A percentile compares a stretch with the other conserved stretches of the same genome.
Conservation (phyloP, 1,139 yeast species). For the Candida sp. region DNA sequence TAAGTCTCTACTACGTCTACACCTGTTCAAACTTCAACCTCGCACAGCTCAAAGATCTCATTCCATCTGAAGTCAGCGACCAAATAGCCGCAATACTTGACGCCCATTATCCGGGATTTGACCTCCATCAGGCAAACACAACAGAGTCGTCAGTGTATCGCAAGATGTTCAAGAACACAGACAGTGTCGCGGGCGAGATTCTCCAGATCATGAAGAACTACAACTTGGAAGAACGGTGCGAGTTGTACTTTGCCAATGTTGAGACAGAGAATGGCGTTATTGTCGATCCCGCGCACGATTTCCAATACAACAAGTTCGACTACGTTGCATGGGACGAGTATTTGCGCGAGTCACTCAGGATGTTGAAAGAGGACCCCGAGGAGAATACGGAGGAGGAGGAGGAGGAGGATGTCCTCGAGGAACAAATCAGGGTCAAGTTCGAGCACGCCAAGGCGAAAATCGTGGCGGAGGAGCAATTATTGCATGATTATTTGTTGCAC, state of each 20-base stretch:
- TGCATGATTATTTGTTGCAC: constrained; percentile 46
- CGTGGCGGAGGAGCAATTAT: constrained; percentile 27
- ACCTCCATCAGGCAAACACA: not conserved
- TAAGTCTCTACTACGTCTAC: not conserved
- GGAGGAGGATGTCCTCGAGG: constrained; percentile 9
- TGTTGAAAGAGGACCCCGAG: constrained; percentile 1
- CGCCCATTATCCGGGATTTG: constrained; percentile 6
- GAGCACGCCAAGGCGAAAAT: constrained; percentile 13
- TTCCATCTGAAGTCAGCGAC: not conserved
- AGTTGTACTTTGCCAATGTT: constrained; percentile 14
- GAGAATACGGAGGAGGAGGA: not conserved
- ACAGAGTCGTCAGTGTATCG: constrained; percentile 8
- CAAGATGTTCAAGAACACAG: not conserved
- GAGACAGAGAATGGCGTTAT: constrained; percentile 5
- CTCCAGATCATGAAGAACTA: constrained; percentile 10
- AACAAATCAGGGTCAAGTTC: constrained; percentile 6
- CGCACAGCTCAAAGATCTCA: not conserved
- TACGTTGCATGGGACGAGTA: constrained; percentile 18
- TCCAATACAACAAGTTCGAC: constrained; percentile 17
- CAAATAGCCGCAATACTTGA: constrained; percentile 6
- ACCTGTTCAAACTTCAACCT: too few relatives aligned
- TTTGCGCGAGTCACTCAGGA: constrained; percentile 11
- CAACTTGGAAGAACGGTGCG: constrained; percentile 14
- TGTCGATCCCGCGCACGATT: constrained; percentile 18
- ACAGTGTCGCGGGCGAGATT: constrained; percentile 3